These are phyloP conservation scores for Pyricularia pennisetigena DNA, from an alignment of 2,329 filamentous ascomycete genomes.

Conservation along the genomic window DNA sequence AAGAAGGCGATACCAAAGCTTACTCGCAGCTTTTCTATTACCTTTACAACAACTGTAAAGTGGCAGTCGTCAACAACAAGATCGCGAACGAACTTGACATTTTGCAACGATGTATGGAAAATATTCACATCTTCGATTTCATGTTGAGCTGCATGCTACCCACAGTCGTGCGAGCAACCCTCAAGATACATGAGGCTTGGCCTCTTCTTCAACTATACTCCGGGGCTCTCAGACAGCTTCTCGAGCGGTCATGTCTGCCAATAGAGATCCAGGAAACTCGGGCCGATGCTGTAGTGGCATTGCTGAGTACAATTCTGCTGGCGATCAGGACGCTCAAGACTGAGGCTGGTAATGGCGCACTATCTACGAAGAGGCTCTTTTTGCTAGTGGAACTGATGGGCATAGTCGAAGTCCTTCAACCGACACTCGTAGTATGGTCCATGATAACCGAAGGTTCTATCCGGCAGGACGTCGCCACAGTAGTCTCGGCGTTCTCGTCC, in stretches of 20 bases:
- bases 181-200: constrained; percentile 26
- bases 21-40: constrained; percentile 44
- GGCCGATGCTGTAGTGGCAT: constrained; percentile 20
- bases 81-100: constrained; percentile 36
- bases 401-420: constrained; percentile 11
- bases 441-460: constrained; percentile 3
- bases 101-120: constrained; percentile 37
- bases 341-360: constrained; percentile 6
- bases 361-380: constrained; percentile 14
- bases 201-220: constrained; percentile 41
- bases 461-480: constrained; percentile 4
- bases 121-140: constrained; percentile 33
- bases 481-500: neutral
- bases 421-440: constrained; percentile 9
- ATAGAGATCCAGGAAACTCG: constrained; percentile 24
- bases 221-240: constrained; percentile 27
- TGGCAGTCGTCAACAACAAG: constrained; percentile 37
- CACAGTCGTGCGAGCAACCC: constrained; percentile 32
- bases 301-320: constrained; percentile 19
- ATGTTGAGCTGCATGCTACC: constrained; percentile 43
- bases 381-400: constrained; percentile 13
- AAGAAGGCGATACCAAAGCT: constrained; percentile 38
- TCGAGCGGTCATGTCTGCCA: constrained; percentile 24
- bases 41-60: constrained; percentile 47
- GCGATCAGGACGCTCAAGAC: constrained; percentile 11